Base-by-base conservation (phyloP, 805 yeast species). In the Candida odintsovae region DNA sequence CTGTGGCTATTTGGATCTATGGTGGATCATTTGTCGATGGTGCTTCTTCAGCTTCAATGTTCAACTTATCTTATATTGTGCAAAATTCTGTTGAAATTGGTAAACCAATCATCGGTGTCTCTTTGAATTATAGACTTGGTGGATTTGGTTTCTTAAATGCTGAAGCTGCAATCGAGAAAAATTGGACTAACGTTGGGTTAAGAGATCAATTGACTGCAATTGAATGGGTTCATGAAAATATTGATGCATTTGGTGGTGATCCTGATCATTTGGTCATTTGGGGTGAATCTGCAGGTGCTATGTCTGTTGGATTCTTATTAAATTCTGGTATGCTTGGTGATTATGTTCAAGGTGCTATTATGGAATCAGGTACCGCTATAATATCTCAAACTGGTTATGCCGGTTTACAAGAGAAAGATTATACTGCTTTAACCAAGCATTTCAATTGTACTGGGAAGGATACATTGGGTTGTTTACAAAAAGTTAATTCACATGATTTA, bases 261-360 rank as follows among this genome's bases (percentile, higher is more conserved):
- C 60, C 66, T 1, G 49, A 55, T 25, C 52, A 51, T 45, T 60
- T 70, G 16, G 67, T 71, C 1, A 52, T 69, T n/a, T 56, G 64
- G 51, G 73, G 74, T 9, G 66, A 66, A 50, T 53, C 63, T 38
- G 72, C 74, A 9, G 74, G 74, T 22, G 71, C 58, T 2, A 45
- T 46, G 26, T 40, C 54, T 20, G 52, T 50, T 20, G 55, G 54
- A 15, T 45, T 50, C 45, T 36, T 53, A 25, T 9, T 53, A 15
- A 21, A 35, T 7, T 46, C 52, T 2, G 43, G 29, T 8, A 15
- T 46, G 18, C 29, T 46, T 16, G 46, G 44, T 22, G 43, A 44
- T 12, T 51, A 40, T 40, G 22, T 53, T 23, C 48, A 49, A 33
- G 57, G 57, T 46, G 57, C 49, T 12, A 50, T 51, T 18, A 43